These are phyloP conservation scores for Pisolithus tinctorius DNA, from an alignment of 768 basidiomycete species.

Conservation along the genomic window DNA sequence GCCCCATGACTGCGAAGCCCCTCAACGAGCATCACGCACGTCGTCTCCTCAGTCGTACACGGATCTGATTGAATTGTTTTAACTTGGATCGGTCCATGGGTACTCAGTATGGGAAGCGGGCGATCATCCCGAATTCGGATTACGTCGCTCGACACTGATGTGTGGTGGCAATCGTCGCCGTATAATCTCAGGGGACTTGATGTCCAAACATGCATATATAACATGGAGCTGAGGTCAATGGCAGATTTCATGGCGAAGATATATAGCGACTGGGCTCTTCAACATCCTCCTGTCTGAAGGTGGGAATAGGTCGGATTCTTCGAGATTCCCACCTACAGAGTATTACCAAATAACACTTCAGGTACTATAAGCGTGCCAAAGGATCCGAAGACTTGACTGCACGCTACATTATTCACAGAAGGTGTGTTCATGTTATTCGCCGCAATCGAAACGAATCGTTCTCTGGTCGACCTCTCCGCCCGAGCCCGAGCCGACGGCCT, in stretches of 20 bases:
- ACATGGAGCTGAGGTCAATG: constrained; percentile 63
- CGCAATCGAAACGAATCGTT: no score
- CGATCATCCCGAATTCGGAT: constrained; percentile 70
- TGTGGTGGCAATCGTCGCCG: constrained; percentile 65
- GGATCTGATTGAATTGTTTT: constrained; percentile 87
- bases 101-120: constrained; percentile 82
- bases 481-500: no score
- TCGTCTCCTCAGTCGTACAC: constrained; percentile 83
- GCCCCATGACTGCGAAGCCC: constrained; percentile 65
- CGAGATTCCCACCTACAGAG: no score
- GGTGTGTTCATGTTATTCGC: no score
- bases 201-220: constrained; percentile 75
- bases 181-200: constrained; percentile 72
- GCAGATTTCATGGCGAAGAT: constrained; percentile 54
- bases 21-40: constrained; percentile 76
- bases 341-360: no score
- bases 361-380: no score
- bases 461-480: no score
- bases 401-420: no score
- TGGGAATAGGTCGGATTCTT: no score
- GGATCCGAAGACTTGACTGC: no score
- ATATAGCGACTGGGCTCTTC: constrained; percentile 47
- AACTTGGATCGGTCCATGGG: constrained; percentile 87
- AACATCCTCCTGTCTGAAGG: no score
- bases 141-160: constrained; percentile 67